These are phyloP conservation scores for Tephrocybe sp. DNA, from an alignment of 768 basidiomycete species.

Conservation along the genomic window DNA sequence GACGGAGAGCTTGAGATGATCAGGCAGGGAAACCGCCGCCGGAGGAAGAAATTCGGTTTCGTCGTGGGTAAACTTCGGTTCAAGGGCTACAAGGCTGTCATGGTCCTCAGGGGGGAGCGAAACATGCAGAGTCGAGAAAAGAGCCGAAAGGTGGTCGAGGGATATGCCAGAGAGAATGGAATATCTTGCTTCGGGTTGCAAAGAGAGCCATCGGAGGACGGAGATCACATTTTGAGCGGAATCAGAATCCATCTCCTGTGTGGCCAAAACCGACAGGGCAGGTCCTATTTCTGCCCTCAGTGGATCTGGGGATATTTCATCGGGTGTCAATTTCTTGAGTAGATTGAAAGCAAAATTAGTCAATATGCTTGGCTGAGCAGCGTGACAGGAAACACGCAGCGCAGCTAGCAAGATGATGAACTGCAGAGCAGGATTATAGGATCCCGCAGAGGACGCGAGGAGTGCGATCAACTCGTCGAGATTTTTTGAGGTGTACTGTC, in stretches of 20 bases:
- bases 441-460: slow-evolving; percentile 24
- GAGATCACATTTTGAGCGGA: slow-evolving; percentile 39
- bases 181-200: slow-evolving; percentile 42
- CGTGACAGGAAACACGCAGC: slow-evolving; percentile 31
- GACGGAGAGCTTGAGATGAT: slow-evolving; percentile 43
- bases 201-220: slow-evolving; percentile 57
- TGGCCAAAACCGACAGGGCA: slow-evolving; percentile 28
- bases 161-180: slow-evolving; percentile 51
- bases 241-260: slow-evolving; percentile 32
- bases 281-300: slow-evolving; percentile 36
- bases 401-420: slow-evolving; percentile 32
- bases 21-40: slow-evolving; percentile 35
- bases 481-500: slow-evolving; percentile 43
- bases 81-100: slow-evolving; percentile 21
- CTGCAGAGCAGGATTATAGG: slow-evolving; percentile 30
- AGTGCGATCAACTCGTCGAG: slow-evolving; percentile 39
- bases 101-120: slow-evolving; percentile 26
- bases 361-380: slow-evolving; percentile 1
- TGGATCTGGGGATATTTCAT: slow-evolving; percentile 24
- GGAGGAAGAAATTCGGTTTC: slow-evolving; percentile 37
- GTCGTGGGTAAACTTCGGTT: slow-evolving; percentile 35
- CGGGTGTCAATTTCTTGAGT: slow-evolving; percentile 22
- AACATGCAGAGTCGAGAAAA: slow-evolving; percentile 39
- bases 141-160: slow-evolving; percentile 40
- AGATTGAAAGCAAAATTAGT: slow-evolving; percentile 24